These are phyloP conservation scores for Nannochloris sp. DNA, from an alignment of 139 green algal species.

Conservation along the genomic window DNA sequence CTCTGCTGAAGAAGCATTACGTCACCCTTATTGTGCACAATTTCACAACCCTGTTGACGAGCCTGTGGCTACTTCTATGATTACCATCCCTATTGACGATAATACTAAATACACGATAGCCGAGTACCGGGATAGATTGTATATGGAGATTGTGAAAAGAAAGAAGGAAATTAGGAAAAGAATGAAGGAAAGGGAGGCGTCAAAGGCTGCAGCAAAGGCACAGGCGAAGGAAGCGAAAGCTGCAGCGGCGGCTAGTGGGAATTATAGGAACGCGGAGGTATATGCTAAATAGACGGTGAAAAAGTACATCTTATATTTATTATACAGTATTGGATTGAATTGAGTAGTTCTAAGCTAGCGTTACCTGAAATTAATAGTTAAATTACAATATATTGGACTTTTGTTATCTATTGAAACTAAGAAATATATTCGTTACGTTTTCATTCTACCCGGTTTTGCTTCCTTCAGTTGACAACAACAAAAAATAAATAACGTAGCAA, in stretches of 20 bases:
- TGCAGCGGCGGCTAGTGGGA: background rate
- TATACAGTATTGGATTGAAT: background rate
- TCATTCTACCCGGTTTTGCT: too few species aligned
- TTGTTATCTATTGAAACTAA: too few species aligned
- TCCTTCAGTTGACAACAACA: too few species aligned
- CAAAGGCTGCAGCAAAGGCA: background rate
- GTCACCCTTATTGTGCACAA: slow-evolving; percentile 90
- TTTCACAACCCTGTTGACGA: slow-evolving; percentile 90
- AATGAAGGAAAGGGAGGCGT: slow-evolving; percentile 48
- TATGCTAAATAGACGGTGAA: background rate
- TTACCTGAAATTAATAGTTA: too few species aligned
- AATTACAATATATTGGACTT: too few species aligned
- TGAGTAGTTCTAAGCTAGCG: too few species aligned
- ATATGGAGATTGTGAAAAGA: slow-evolving; percentile 78
- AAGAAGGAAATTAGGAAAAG: slow-evolving; percentile 70
- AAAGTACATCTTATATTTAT: background rate
- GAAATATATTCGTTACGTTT: too few species aligned
- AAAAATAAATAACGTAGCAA: too few species aligned
- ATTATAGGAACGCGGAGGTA: background rate
- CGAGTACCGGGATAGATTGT: slow-evolving; percentile 78
- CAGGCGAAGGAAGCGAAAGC: background rate
- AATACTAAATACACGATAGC: slow-evolving; percentile 71
- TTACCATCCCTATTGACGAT: slow-evolving; percentile 91
- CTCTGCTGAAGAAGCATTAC: slow-evolving; percentile 74
- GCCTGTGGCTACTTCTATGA: slow-evolving; percentile 45